Base-by-base conservation (phyloP, 352 stramenopile genomes). In the Phytophthora brassicae region DNA sequence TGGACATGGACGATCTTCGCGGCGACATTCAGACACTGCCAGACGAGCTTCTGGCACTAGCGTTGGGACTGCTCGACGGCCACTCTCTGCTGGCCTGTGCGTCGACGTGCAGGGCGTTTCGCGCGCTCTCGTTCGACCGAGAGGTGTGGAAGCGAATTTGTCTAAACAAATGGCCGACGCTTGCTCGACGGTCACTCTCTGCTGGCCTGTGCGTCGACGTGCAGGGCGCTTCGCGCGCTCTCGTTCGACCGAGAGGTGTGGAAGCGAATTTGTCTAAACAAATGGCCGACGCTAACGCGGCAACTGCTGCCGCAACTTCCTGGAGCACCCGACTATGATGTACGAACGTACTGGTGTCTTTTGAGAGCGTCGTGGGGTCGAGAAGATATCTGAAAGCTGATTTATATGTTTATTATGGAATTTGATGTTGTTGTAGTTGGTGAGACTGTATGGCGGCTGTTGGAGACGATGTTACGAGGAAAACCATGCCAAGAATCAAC, bases 291-390 rank as follows among this genome's bases (percentile, higher is more conserved):
- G 19, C 60, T 94, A 43, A 66, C 64, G 35, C 71, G 77, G 13
- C 79, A 86, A 39, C 44, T 81, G 35, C 63, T 94, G 19, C 75
- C 81, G 38, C 85, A 94, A 58, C 33, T 92, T 6, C 85, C 85
- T 0, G 85, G 81, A 9, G 83, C 85, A 0, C 81, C 81, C 0
- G 82, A 92, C 51, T 94, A 92, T 63, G 83, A 92, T 64, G 83
- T 89, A 77, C 55, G 77, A 68, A 20, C 11, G n/a, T 17, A 56
- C 46, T 53, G 24, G 12, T 54, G 22, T 29, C 23, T 57, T 48
- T 59, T 57, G 8, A 29, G 47, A 43, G 13, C 0, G 20, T 46
- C 52, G 22, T 41, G 33, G 43, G 28, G 9, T 19, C 17, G 19
- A 12, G 16, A 17, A 56, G 55, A 53, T 46, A 19, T 16, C 23